These are phyloP conservation scores for Auricularia sp. DNA, from an alignment of 768 basidiomycete genomes.

Conservation along the genomic window DNA sequence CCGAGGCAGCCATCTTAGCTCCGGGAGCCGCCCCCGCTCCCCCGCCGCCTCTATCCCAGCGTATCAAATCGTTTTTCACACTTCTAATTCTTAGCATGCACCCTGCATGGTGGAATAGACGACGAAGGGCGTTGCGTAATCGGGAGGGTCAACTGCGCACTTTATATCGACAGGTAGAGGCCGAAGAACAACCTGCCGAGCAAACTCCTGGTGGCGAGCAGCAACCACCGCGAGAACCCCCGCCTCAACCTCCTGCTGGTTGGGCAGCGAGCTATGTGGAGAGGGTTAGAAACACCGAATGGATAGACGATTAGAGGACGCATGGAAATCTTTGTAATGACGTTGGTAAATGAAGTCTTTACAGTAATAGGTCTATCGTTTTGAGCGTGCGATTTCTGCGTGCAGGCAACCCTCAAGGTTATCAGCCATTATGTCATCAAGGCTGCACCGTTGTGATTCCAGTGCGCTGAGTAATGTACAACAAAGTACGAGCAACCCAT, in stretches of 20 bases:
- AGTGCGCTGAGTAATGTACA: too few species aligned
- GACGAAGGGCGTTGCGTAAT: slow-evolving; percentile 44
- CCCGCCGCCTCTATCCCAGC: slow-evolving; percentile 35
- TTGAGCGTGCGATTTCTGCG: too few species aligned
- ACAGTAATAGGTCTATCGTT: too few species aligned
- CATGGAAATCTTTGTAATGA: too few species aligned
- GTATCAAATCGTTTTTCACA: slow-evolving; percentile 40
- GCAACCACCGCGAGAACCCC: slow-evolving; percentile 29
- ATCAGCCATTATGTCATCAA: too few species aligned
- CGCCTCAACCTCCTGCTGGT: slow-evolving; percentile 39
- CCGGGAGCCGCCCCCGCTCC: slow-evolving; percentile 11
- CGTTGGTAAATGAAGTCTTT: too few species aligned
- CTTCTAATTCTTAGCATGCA: slow-evolving; percentile 54
- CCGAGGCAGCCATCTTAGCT: slow-evolving; percentile 44
- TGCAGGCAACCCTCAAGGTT: too few species aligned
- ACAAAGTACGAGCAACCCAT: too few species aligned
- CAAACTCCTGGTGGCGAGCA: slow-evolving; percentile 8
- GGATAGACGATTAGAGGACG: slow-evolving; percentile 48
- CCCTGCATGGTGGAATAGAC: slow-evolving; percentile 65
- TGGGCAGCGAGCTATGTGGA: slow-evolving; percentile 61
- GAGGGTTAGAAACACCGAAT: slow-evolving; percentile 53
- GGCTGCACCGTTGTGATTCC: too few species aligned
- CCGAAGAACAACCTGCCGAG: slow-evolving; percentile 15
- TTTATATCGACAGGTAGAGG: slow-evolving; percentile 23
- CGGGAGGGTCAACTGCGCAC: slow-evolving; percentile 59